These are phyloP conservation scores for Citrullus amarus DNA, from an alignment of 306 rosid genomes.

Conservation along the genomic window DNA sequence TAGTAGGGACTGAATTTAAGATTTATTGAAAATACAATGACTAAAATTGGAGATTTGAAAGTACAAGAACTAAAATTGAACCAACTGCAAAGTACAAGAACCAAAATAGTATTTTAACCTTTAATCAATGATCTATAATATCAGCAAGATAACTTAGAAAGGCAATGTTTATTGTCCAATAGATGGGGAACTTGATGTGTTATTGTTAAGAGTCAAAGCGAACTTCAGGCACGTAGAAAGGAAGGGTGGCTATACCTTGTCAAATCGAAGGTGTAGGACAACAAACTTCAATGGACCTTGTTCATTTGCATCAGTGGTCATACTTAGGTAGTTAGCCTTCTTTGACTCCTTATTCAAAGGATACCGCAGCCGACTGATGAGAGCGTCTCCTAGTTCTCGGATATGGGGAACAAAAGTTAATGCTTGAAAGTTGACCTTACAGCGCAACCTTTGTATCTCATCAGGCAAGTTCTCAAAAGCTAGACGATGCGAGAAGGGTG, in stretches of 20 bases:
- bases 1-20: too few species aligned
- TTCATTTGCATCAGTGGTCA: constrained; percentile 28
- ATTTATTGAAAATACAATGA: too few species aligned
- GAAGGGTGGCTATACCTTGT: constrained; percentile 45
- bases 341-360: constrained; percentile 30
- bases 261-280: constrained; percentile 86
- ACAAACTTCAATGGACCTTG: constrained; percentile 58
- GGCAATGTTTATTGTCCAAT: background rate
- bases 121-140: background rate
- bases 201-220: background rate
- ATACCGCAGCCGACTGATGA: constrained; percentile 59
- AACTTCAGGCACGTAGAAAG: background rate
- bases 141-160: background rate
- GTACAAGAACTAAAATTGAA: too few species aligned
- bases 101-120: background rate
- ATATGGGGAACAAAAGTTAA: constrained; percentile 80
- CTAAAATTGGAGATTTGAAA: too few species aligned
- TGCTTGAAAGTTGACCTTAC: constrained; percentile 92
- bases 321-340: constrained; percentile 31
- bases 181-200: background rate
- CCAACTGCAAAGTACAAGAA: too few species aligned
- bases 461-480: constrained; percentile 76
- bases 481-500: constrained; percentile 95
- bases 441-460: constrained; percentile 84
- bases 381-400: constrained; percentile 74